Evolutionary conservation across 2,329 filamentous ascomycete species (phyloP).

Genomic region (Torrubiellomyces zombiae): DNA sequence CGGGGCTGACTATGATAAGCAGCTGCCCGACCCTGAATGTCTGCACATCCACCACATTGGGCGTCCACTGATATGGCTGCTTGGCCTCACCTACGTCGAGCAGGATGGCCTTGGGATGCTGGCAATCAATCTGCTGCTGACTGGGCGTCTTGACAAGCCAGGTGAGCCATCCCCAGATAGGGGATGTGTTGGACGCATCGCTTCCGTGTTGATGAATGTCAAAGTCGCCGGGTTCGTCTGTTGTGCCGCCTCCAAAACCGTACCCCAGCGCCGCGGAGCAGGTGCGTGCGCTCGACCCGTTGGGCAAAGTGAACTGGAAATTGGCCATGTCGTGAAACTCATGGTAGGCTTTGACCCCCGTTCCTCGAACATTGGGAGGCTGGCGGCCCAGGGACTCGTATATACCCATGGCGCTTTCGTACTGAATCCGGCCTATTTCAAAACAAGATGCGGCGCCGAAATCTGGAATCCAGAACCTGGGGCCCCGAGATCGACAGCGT

Average conservation of each 20-base stretch:
- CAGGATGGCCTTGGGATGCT: slow-evolving; percentile 67
- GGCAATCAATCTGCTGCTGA: slow-evolving; percentile 54
- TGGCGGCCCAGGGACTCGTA: slow-evolving; percentile 33
- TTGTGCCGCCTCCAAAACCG: slow-evolving; percentile 79
- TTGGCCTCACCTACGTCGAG: slow-evolving; percentile 69
- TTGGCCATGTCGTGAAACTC: slow-evolving; percentile 63
- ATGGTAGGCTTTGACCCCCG: slow-evolving; percentile 61
- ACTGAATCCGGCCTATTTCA: slow-evolving; percentile 56
- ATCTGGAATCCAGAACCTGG: slow-evolving; percentile 47
- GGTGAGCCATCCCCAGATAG: slow-evolving; percentile 62
- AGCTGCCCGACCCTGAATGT: slow-evolving; percentile 68
- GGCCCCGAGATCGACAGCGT: slow-evolving; percentile 54
- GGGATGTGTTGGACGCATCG: slow-evolving; percentile 50
- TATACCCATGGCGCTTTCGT: slow-evolving; percentile 30
- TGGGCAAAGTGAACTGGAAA: slow-evolving; percentile 55
- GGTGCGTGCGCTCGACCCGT: slow-evolving; percentile 54
- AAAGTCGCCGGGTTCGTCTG: slow-evolving; percentile 73
- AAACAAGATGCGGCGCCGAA: slow-evolving; percentile 60
- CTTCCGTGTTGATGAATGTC: slow-evolving; percentile 79
- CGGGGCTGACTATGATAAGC: slow-evolving; percentile 69
- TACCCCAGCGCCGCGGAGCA: slow-evolving; percentile 79
- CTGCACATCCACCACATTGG: slow-evolving; percentile 82
- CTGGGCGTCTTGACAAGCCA: slow-evolving; percentile 53
- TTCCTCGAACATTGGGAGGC: slow-evolving; percentile 38
- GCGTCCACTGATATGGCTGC: slow-evolving; percentile 66